Evolutionary conservation across 345 rosid genomes (phyloP).

Genomic region (Arabis hirsuta): DNA sequence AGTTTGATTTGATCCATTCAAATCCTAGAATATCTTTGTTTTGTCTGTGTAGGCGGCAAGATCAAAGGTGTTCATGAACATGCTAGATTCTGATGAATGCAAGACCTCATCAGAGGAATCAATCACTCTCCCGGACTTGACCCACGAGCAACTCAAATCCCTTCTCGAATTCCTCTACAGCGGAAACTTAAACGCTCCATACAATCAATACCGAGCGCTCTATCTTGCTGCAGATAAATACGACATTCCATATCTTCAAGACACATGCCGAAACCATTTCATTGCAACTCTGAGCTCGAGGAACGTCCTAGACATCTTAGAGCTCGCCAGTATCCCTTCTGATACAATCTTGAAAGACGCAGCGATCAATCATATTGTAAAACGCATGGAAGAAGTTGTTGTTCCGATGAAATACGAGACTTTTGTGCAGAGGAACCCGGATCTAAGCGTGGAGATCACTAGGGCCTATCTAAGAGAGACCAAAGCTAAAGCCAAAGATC

Average conservation of each 20-base stretch:
- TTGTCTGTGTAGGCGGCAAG: slow-evolving; percentile 31
- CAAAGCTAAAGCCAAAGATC: slow-evolving; percentile 30
- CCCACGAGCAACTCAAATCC: slow-evolving; percentile 31
- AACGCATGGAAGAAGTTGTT: slow-evolving; percentile 45
- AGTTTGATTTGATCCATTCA: too few relatives aligned
- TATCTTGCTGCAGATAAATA: slow-evolving; percentile 43
- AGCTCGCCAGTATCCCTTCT: slow-evolving; percentile 40
- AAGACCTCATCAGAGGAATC: slow-evolving; percentile 33
- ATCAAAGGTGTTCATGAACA: slow-evolving; percentile 43
- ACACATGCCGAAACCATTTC: slow-evolving; percentile 32
- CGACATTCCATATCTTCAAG: slow-evolving; percentile 37
- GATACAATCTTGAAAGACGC: slow-evolving; percentile 38
- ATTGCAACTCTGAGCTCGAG: slow-evolving; percentile 30
- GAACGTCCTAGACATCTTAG: slow-evolving; percentile 40
- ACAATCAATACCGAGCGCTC: slow-evolving; percentile 37
- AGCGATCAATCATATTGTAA: slow-evolving; percentile 23
- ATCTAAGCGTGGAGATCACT: slow-evolving; percentile 42
- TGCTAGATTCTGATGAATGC: slow-evolving; percentile 47
- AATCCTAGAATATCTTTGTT: background rate
- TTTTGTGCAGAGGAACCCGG: slow-evolving; percentile 41
- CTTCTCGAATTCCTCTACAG: slow-evolving; percentile 41
- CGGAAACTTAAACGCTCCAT: slow-evolving; percentile 34
- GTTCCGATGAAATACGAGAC: slow-evolving; percentile 44
- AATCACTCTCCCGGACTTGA: slow-evolving; percentile 34
- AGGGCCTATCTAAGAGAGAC: slow-evolving; percentile 38